Percentiles rank a stretch among this genome's conserved stretches.
These are phyloP conservation scores for Lindgomyces ingoldianus DNA, from an alignment of 495 filamentous ascomycete species.

Conservation along the genomic window DNA sequence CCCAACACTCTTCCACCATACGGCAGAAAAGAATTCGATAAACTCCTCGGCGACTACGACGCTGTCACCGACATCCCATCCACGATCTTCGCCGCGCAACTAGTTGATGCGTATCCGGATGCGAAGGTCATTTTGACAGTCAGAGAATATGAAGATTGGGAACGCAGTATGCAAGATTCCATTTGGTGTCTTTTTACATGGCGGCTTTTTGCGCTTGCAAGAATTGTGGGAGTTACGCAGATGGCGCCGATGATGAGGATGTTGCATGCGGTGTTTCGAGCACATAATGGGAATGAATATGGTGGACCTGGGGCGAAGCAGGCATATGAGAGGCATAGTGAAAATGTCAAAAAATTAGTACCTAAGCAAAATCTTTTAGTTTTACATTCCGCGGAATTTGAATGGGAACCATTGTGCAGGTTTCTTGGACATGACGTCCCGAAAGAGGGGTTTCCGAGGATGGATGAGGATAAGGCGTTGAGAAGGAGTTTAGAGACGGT, in stretches of 20 bases:
- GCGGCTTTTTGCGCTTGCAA: not conserved
- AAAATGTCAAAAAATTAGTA: slow-evolving; percentile 11
- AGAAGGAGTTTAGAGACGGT: not conserved
- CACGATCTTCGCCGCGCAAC: slow-evolving; percentile 45
- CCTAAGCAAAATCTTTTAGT: slow-evolving; percentile 18
- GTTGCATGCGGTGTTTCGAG: slow-evolving; percentile 9
- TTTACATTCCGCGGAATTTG: slow-evolving; percentile 10
- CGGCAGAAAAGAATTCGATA: slow-evolving; percentile 49
- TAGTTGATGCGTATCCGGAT: slow-evolving; percentile 52
- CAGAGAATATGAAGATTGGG: slow-evolving; percentile 50
- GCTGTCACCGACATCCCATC: slow-evolving; percentile 48
- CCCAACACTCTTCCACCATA: slow-evolving; percentile 32
- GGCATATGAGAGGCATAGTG: slow-evolving; percentile 25
- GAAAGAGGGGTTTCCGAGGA: slow-evolving; percentile 20
- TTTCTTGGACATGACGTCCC: slow-evolving; percentile 27
- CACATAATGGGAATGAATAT: slow-evolving; percentile 15
- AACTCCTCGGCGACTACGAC: slow-evolving; percentile 48
- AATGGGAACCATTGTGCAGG: slow-evolving; percentile 26
- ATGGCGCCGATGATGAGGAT: slow-evolving; percentile 16
- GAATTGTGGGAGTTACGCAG: slow-evolving; percentile 7
- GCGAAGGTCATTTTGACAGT: slow-evolving; percentile 51
- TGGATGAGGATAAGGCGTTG: slow-evolving; percentile 15
- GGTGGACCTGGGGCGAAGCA: slow-evolving; percentile 10
- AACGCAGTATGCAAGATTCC: slow-evolving; percentile 11
- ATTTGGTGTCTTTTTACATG: slow-evolving; percentile 20